These are phyloP conservation scores for Lodderomyces margitis DNA, from an alignment of 1,139 yeast genomes.

Conservation along the genomic window DNA sequence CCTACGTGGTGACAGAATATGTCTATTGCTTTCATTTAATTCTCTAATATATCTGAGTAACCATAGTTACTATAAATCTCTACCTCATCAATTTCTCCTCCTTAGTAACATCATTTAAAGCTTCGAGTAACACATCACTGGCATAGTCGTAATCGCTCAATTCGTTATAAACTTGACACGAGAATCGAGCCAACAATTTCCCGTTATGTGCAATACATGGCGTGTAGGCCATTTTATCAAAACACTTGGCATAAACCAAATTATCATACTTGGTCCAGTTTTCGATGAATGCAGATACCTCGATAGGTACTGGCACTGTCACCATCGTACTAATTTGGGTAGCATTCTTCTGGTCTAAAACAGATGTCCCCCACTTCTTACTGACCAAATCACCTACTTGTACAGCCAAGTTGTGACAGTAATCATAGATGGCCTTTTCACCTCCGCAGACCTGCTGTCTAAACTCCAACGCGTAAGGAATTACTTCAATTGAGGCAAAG, in stretches of 20 bases:
- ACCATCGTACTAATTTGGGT: conserved; percentile 33
- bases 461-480: conserved; percentile 48
- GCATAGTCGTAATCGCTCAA: conserved; percentile 51
- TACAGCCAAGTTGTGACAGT: conserved; percentile 45
- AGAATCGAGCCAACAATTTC: conserved; percentile 48
- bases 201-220: conserved; percentile 46
- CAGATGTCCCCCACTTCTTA: conserved; percentile 36
- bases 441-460: conserved; percentile 59
- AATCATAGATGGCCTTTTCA: conserved; percentile 48
- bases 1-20: no score
- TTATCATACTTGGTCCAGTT: conserved; percentile 13
- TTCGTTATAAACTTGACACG: conserved; percentile 61
- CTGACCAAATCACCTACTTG: conserved; percentile 39
- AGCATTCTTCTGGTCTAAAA: conserved; percentile 28
- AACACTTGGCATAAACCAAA: conserved; percentile 10
- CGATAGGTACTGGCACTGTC: conserved; percentile 38
- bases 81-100: conserved; percentile 4
- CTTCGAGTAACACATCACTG: conserved; percentile 25
- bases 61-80: neutral
- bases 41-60: no score
- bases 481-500: conserved; percentile 25
- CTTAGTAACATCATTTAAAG: conserved; percentile 14
- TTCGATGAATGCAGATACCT: conserved; percentile 14
- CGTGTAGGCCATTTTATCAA: conserved; percentile 39
- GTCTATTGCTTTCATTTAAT: no score